Conservation (phyloP, 163 green algal species). For the Coccomyxa subellipsoidea region DNA sequence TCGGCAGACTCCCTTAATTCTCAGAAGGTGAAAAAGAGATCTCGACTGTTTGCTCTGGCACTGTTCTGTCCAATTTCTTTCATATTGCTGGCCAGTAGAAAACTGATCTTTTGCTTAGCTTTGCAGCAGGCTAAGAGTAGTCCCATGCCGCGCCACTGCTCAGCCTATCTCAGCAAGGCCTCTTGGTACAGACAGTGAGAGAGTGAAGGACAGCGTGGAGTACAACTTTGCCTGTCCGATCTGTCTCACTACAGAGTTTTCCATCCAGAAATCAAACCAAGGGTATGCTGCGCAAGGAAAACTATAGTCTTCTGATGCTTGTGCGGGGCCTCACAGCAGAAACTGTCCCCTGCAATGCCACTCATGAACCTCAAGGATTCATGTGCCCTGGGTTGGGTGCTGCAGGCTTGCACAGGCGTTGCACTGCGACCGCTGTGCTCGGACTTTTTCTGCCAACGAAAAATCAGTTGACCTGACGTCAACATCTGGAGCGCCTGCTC, state of each 20-base stretch:
- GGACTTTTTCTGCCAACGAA: slow-evolving; percentile 51
- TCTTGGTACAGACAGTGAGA: neutral
- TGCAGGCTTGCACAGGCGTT: slow-evolving; percentile 25
- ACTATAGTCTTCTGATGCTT: neutral
- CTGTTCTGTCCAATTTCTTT: no score
- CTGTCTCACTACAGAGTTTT: slow-evolving; percentile 46
- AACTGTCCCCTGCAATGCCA: neutral
- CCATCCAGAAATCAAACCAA: slow-evolving; percentile 9
- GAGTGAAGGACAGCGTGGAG: neutral
- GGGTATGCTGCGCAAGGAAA: neutral
- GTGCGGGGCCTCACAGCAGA: neutral
- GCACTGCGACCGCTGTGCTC: slow-evolving; percentile 57
- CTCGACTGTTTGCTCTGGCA: no score
- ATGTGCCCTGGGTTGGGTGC: neutral
- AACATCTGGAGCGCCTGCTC: slow-evolving; percentile 44
- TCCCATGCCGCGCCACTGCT: neutral
- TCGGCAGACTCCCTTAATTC: no score
- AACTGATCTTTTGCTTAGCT: no score
- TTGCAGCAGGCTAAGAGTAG: neutral
- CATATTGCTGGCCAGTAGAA: no score
- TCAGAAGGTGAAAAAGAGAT: no score
- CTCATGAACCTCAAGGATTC: neutral
- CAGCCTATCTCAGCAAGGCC: neutral
- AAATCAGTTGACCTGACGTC: slow-evolving; percentile 74
- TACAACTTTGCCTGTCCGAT: slow-evolving; percentile 51